These are phyloP conservation scores for Boletus sp. DNA, from an alignment of 768 basidiomycete genomes.

Conservation along the genomic window DNA sequence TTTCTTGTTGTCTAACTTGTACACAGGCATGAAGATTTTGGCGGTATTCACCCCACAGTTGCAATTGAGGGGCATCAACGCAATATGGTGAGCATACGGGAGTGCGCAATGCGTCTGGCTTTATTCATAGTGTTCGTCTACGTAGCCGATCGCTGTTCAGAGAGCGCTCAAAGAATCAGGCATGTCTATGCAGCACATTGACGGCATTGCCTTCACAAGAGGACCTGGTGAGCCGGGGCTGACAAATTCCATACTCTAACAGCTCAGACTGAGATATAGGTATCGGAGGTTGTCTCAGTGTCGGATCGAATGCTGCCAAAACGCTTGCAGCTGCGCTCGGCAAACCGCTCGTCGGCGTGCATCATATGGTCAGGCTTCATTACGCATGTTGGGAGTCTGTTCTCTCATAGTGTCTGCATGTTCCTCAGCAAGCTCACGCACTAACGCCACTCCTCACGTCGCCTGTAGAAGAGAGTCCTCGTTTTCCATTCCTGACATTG, in stretches of 20 bases:
- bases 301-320: conserved; percentile 81
- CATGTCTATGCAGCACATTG: conserved; percentile 57
- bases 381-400: neutral
- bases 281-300: conserved; percentile 76
- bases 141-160: conserved; percentile 69
- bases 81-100: conserved; percentile 54
- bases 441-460: conserved; percentile 74
- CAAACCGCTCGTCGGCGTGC: conserved; percentile 85
- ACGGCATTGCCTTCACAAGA: conserved; percentile 88
- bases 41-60: conserved; percentile 75
- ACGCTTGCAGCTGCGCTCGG: conserved; percentile 71
- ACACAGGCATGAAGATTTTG: conserved; percentile 31
- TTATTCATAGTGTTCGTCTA: neutral
- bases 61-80: conserved; percentile 78
- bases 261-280: conserved; percentile 37
- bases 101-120: neutral
- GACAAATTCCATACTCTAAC: neutral
- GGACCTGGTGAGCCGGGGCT: conserved; percentile 59
- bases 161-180: conserved; percentile 65
- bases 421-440: conserved; percentile 84
- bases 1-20: neutral
- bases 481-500: conserved; percentile 85
- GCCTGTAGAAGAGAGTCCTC: conserved; percentile 38
- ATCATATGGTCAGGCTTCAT: conserved; percentile 77
- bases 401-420: neutral